phyloP scores from a whole-genome alignment of 371 early-diverging fungal species.

The Actinomortierella ambigua region DNA sequence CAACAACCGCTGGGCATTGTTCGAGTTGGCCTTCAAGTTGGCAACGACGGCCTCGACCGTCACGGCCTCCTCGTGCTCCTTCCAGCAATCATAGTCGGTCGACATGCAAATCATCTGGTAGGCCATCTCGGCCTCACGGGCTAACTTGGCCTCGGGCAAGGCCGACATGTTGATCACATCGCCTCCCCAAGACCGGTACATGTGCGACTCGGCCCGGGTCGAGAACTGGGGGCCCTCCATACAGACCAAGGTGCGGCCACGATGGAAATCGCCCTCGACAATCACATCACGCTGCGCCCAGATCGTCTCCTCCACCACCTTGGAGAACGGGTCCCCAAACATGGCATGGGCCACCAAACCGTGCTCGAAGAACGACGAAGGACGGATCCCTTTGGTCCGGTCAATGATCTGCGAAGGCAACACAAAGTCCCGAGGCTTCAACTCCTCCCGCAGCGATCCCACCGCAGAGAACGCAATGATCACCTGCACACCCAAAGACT shows the following conservation, averaged over 20 bases:
- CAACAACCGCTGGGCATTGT: constrained; percentile 83
- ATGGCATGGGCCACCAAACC: constrained; percentile 90
- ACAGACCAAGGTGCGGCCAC: constrained; percentile 86
- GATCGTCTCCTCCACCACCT: constrained; percentile 74
- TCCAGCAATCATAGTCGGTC: constrained; percentile 99
- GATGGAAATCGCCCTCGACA: constrained; percentile 65
- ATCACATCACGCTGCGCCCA: constrained; percentile 55
- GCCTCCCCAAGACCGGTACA: constrained; percentile 93
- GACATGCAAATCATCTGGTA: constrained; percentile 98
- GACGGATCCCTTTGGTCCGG: constrained; percentile 92
- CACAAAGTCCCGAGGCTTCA: constrained; percentile 93
- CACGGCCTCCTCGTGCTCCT: constrained; percentile 88
- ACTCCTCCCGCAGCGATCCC: constrained; percentile 92
- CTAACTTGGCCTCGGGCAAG: constrained; percentile 95
- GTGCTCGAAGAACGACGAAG: constrained; percentile 89
- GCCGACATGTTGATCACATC: constrained; percentile 98
- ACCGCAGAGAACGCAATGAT: constrained; percentile 96
- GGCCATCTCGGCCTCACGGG: constrained; percentile 96
- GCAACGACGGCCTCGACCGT: constrained; percentile 92
- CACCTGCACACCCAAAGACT: constrained; percentile 88
- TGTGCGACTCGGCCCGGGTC: constrained; percentile 94
- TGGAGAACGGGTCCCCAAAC: constrained; percentile 96
- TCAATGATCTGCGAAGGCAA: constrained; percentile 94
- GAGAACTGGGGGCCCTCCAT: constrained; percentile 99
- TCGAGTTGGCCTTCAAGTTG: constrained; percentile 85